A percentile compares a stretch with the other conserved stretches of the same genome.
These are phyloP conservation scores for Epichloe gansuensis DNA, from an alignment of 2,329 filamentous ascomycete genomes.

Conservation along the genomic window DNA sequence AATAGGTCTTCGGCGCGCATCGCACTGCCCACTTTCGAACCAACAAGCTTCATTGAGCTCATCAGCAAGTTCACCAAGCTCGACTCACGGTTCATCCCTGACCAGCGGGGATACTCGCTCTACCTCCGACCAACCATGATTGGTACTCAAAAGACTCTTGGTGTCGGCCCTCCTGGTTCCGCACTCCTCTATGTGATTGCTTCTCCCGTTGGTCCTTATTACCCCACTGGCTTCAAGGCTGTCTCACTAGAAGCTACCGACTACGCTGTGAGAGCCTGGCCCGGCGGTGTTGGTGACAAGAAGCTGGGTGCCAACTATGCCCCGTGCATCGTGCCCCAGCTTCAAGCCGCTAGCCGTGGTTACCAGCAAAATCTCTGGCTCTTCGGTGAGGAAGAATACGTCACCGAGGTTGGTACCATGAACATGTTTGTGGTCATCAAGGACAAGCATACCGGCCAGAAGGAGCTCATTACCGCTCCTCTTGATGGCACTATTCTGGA, in stretches of 20 bases:
- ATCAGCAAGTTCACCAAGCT: slow-evolving; percentile 68
- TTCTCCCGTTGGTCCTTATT: slow-evolving; percentile 93
- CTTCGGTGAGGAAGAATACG: slow-evolving; percentile 87
- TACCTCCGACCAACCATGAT: slow-evolving; percentile 97
- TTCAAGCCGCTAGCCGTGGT: slow-evolving; percentile 77
- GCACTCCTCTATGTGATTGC: slow-evolving; percentile 92
- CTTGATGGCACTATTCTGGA: slow-evolving; percentile 94
- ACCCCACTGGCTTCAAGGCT: slow-evolving; percentile 96
- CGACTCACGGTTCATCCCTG: slow-evolving; percentile 82
- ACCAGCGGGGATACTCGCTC: slow-evolving; percentile 77
- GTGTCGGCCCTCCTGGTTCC: slow-evolving; percentile 81
- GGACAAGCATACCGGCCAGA: slow-evolving; percentile 77
- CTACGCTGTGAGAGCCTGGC: slow-evolving; percentile 95
- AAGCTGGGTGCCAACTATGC: slow-evolving; percentile 98
- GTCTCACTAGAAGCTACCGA: slow-evolving; percentile 90
- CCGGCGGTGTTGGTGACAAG: slow-evolving; percentile 93
- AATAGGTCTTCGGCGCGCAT: slow-evolving; percentile 88
- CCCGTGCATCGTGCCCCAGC: slow-evolving; percentile 95
- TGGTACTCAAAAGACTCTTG: slow-evolving; percentile 87
- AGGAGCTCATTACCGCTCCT: slow-evolving; percentile 88
- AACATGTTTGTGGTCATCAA: slow-evolving; percentile 85
- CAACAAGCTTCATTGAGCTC: slow-evolving; percentile 61
- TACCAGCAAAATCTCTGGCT: slow-evolving; percentile 99
- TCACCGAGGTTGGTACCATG: slow-evolving; percentile 98
- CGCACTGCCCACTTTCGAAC: slow-evolving; percentile 76